These are phyloP conservation scores for Micractinium sp. DNA, from an alignment of 139 green algal genomes.

Conservation along the genomic window DNA sequence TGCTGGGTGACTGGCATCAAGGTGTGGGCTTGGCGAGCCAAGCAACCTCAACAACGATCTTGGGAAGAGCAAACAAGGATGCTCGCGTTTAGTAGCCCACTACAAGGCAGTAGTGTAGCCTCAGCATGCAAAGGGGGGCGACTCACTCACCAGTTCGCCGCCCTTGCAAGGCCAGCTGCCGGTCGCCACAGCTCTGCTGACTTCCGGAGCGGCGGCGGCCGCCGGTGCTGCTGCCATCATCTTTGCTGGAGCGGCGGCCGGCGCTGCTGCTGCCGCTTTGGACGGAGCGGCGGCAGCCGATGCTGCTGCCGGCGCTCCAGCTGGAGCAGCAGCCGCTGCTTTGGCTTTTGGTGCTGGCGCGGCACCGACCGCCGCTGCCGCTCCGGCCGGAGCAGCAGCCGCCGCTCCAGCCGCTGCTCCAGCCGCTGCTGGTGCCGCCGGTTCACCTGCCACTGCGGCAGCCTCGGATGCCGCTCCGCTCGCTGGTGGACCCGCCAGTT, in stretches of 20 bases:
- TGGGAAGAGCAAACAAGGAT: background rate
- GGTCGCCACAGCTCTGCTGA: background rate
- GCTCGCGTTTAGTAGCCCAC: background rate
- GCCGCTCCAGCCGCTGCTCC: background rate
- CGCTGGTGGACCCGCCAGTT: background rate
- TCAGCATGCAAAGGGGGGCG: background rate
- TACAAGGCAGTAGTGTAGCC: background rate
- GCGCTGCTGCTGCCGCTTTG: too few species aligned
- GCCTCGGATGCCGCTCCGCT: background rate
- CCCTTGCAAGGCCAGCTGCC: conserved; percentile 36
- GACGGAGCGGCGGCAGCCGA: background rate
- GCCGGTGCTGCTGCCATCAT: background rate
- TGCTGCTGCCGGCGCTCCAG: too few species aligned
- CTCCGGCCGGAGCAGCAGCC: too few species aligned
- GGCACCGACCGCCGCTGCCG: too few species aligned
- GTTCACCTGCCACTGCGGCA: too few species aligned
- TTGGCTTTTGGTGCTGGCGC: too few species aligned
- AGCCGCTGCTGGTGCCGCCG: background rate
- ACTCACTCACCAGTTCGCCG: conserved; percentile 32
- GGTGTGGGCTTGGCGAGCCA: too few species aligned
- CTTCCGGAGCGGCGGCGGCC: background rate
- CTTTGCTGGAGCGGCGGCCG: background rate
- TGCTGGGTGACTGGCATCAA: too few species aligned
- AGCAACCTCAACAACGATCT: background rate
- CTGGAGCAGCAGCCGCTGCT: too few species aligned